Conservation (phyloP, 331 rosid species). For the Saraca asoca region DNA sequence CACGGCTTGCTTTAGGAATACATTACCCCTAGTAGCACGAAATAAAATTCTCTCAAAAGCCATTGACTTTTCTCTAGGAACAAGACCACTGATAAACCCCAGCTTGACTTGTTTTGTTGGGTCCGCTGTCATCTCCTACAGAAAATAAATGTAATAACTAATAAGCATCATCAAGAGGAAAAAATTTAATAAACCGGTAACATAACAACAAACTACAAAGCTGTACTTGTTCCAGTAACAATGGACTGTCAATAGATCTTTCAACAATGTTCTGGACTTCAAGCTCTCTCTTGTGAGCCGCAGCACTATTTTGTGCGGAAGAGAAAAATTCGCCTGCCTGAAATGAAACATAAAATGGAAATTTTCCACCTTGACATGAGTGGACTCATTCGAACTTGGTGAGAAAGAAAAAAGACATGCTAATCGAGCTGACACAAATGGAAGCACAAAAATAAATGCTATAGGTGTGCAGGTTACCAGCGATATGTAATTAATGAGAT, state of each 20-base stretch:
- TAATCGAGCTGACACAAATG: conserved; percentile 9
- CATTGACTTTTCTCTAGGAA: conserved; percentile 65
- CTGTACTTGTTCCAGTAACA: conserved; percentile 69
- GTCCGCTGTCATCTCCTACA: conserved; percentile 57
- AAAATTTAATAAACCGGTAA: conserved; percentile 21
- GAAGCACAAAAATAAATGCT: not conserved
- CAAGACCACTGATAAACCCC: conserved; percentile 72
- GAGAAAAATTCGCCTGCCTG: conserved; percentile 78
- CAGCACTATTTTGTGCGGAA: conserved; percentile 56
- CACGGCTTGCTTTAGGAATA: conserved; percentile 64
- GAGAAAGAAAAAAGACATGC: conserved; percentile 18
- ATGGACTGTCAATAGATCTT: conserved; percentile 72
- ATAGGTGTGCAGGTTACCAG: not conserved
- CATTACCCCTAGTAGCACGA: conserved; percentile 84
- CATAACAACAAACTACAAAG: conserved; percentile 26
- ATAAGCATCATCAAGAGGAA: conserved; percentile 19
- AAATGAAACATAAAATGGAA: conserved; percentile 16
- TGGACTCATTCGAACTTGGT: conserved; percentile 2
- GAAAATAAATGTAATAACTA: conserved; percentile 30
- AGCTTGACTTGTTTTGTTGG: conserved; percentile 56
- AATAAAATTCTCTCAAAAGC: conserved; percentile 72
- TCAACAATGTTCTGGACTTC: conserved; percentile 49
- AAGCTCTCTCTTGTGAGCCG: conserved; percentile 54
- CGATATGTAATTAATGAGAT: conserved; percentile 6
- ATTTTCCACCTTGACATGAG: not conserved